These are phyloP conservation scores for Colletotrichum caudatum DNA, from an alignment of 2,329 filamentous ascomycete genomes.

Conservation along the genomic window DNA sequence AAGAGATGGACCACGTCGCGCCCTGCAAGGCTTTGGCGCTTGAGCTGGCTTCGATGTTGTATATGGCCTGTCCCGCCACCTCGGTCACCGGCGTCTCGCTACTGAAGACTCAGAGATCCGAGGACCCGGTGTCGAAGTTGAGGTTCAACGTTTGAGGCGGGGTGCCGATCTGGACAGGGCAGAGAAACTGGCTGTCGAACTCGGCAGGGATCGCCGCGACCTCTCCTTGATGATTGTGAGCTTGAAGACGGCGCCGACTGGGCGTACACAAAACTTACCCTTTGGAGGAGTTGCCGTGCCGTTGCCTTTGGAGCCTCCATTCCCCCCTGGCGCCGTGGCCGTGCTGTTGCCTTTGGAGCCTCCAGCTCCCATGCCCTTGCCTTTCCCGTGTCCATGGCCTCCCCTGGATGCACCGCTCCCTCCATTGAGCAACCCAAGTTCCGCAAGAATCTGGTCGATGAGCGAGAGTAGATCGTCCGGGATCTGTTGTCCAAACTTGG, in stretches of 20 bases:
- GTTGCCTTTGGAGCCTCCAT: conserved; percentile 18
- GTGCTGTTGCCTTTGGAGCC: conserved; percentile 32
- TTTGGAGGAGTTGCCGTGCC: conserved; percentile 14
- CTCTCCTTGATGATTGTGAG: conserved; percentile 49
- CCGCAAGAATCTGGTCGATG: conserved; percentile 50
- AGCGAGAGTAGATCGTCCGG: conserved; percentile 50
- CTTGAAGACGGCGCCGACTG: not conserved
- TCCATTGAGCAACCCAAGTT: conserved; percentile 48
- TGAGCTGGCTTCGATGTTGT: conserved; percentile 54
- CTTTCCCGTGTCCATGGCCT: conserved; percentile 20
- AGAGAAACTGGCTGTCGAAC: conserved; percentile 65
- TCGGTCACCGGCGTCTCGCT: conserved; percentile 53
- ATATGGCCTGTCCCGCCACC: conserved; percentile 55
- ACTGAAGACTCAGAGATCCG: conserved; percentile 63
- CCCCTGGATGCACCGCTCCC: conserved; percentile 13
- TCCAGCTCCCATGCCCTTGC: conserved; percentile 13
- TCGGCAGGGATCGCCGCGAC: conserved; percentile 58
- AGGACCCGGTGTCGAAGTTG: conserved; percentile 58
- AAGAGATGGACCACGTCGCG: conserved; percentile 56
- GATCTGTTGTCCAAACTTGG: conserved; percentile 53
- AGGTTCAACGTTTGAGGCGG: conserved; percentile 55
- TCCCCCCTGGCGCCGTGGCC: conserved; percentile 4
- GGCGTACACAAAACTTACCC: not conserved
- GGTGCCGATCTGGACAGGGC: conserved; percentile 70
- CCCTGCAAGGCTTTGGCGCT: conserved; percentile 54